Evolutionary conservation across 1,284 basidiomycete genomes (phyloP), one percentile per base, ranked within the genome.

Genomic region (Wolfiporia cocos): DNA sequence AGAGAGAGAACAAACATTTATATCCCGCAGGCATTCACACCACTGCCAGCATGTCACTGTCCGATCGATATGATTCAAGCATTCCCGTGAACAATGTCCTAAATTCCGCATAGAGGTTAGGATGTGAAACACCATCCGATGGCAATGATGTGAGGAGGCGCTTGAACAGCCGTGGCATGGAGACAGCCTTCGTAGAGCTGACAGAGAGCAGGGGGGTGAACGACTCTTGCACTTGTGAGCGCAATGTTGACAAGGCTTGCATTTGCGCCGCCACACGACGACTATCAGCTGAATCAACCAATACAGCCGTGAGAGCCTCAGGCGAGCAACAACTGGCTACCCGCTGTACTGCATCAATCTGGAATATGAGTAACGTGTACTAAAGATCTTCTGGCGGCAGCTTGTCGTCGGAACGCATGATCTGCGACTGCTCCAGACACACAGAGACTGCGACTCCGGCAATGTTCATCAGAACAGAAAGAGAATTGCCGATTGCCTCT

Each of bases 381-480:
- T 94, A 98, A 52, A 93, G 77, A 52, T 96, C 90, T 57, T 94
- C 91, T 12, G n/a, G n/a, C n/a, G n/a, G n/a, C n/a, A n/a, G n/a
- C n/a, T n/a, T n/a, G n/a, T n/a, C n/a, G 85, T 67, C 2, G 81
- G 73, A 10, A 79, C 63, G 7, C 74, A 67, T 1, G 57, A 59
- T 57, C 51, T 68, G 65, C 3, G 87, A 87, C 45, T 76, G 78
- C 47, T 80, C 74, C 28, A 81, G 59, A 56, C 90, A 93, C 28
- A 92, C 71, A 1, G 71, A 59, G 4, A 84, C 73, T 14, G 81
- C 82, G 43, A 76, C 74, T 23, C 66, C 65, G 15, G 76, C 76
- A 21, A 89, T 69, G 2, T 69, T 67, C 47, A 71, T 62, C 38
- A 92, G 54, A 12, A 68, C 61, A 22, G 57, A 44, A 19, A 75